These are phyloP conservation scores for Venturia oleaginea DNA, from an alignment of 2,329 filamentous ascomycete species.

Conservation along the genomic window DNA sequence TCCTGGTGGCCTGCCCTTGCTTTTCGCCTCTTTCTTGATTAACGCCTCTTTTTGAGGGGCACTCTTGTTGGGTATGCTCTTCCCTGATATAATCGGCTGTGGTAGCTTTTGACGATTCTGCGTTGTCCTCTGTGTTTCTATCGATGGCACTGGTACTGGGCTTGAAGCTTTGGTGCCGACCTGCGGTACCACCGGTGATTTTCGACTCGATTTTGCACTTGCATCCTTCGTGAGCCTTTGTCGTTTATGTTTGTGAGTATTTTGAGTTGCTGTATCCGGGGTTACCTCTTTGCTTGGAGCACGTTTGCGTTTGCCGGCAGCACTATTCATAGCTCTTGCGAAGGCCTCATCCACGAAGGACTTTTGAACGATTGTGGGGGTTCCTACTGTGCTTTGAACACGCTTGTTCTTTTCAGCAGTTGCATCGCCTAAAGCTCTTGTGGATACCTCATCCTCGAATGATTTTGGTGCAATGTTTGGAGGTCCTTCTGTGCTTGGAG, in stretches of 20 bases:
- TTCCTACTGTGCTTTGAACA: not conserved
- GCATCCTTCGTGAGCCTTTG: not conserved
- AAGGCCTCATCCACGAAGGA: not conserved
- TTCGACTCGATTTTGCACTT: not conserved
- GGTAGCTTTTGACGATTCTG: not conserved
- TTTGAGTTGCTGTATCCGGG: not conserved
- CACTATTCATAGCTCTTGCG: not conserved
- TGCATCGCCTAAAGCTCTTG: not conserved
- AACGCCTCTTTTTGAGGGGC: not conserved
- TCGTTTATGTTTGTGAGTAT: not conserved
- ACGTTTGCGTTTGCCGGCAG: conserved; percentile 1
- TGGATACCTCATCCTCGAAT: not conserved
- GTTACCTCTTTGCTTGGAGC: not conserved
- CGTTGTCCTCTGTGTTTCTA: not conserved
- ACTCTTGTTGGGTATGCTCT: not conserved
- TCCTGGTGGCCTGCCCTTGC: not conserved
- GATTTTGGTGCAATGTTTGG: not conserved
- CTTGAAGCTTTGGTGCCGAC: not conserved
- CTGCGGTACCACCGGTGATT: not conserved
- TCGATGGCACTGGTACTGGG: not conserved
- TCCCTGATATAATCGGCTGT: not conserved
- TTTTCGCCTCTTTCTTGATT: not conserved
- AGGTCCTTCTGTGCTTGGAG: not conserved
- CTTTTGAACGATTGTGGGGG: not conserved
- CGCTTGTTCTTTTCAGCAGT: not conserved